phyloP scores from a whole-genome alignment of 2,329 filamentous ascomycete species.

The Zymoseptoria ardabiliae region DNA sequence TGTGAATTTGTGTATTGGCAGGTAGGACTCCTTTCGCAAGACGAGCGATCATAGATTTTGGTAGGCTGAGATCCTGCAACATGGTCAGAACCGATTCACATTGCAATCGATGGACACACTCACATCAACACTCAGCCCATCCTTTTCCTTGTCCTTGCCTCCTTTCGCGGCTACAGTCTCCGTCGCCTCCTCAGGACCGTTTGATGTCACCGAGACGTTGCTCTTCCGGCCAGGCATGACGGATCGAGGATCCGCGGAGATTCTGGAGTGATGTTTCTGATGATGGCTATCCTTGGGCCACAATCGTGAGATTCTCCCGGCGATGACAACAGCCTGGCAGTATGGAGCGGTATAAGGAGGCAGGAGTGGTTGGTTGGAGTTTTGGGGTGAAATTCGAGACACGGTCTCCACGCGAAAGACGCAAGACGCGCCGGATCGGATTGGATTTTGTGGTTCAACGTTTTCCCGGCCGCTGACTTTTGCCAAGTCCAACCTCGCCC shows the following conservation, averaged over 20 bases:
- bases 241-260: neutral
- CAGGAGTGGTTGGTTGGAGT: constrained; percentile 1
- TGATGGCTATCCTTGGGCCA: neutral
- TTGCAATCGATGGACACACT: neutral
- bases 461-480: neutral
- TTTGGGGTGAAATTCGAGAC: neutral
- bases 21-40: constrained; percentile 74
- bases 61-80: constrained; percentile 40
- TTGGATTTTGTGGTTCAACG: neutral
- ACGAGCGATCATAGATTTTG: constrained; percentile 73
- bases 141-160: constrained; percentile 24
- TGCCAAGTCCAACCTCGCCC: neutral
- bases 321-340: neutral
- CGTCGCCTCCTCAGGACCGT: constrained; percentile 32
- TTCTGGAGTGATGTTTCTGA: neutral
- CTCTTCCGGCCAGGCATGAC: constrained; percentile 43
- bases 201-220: constrained; percentile 35
- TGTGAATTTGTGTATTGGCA: constrained; percentile 74
- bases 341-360: neutral
- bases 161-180: constrained; percentile 22
- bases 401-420: constrained; percentile 8
- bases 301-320: neutral
- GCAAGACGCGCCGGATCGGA: neutral
- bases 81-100: neutral
- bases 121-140: constrained; percentile 41